A percentile compares a stretch with the other conserved stretches of the same genome.
Conservation (phyloP, 306 rosid species). For the Neltuma alba region DNA sequence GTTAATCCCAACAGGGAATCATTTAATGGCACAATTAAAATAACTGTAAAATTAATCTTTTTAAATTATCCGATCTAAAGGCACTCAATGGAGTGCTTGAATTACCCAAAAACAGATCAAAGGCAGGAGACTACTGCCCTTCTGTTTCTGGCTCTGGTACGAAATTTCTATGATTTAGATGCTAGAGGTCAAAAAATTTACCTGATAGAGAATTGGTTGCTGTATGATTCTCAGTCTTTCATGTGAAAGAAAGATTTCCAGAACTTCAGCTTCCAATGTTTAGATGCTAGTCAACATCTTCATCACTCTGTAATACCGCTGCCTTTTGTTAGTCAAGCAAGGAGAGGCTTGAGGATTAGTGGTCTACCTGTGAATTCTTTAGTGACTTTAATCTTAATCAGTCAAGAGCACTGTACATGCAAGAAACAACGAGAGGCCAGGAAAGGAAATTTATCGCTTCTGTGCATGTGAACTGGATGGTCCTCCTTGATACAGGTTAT, state of each 20-base stretch:
- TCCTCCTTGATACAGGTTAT: slow-evolving; percentile 19
- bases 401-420: slow-evolving; percentile 2
- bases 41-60: neutral
- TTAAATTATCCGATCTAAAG: neutral
- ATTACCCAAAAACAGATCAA: neutral
- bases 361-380: neutral
- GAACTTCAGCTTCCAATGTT: neutral
- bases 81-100: neutral
- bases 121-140: neutral
- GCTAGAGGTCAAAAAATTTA: neutral
- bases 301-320: neutral
- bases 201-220: neutral
- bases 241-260: neutral
- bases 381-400: slow-evolving; percentile 17
- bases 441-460: slow-evolving; percentile 10
- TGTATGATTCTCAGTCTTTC: neutral
- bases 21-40: neutral
- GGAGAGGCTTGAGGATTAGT: slow-evolving; percentile 8
- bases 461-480: slow-evolving; percentile 5
- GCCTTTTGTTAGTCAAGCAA: neutral
- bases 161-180: neutral
- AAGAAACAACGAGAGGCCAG: slow-evolving; percentile 2
- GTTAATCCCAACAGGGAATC: neutral
- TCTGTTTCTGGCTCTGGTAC: neutral
- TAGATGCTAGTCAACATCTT: slow-evolving; percentile 11